phyloP scores from a whole-genome alignment of 306 rosid species.

The Cucurbita moschata region DNA sequence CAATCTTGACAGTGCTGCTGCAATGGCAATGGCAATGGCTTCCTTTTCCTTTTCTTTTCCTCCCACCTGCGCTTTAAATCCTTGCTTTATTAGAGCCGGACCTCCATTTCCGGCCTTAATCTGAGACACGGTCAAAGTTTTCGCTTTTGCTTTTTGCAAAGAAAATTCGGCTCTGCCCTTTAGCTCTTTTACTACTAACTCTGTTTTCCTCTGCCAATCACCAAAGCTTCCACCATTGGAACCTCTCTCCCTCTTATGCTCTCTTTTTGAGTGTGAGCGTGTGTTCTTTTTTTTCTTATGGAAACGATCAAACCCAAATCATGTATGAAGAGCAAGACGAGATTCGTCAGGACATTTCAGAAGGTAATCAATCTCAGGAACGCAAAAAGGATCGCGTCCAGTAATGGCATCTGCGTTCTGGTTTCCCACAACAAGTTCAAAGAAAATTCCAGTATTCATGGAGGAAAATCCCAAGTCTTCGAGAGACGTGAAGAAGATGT shows the following conservation, averaged over 20 bases:
- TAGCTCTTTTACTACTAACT: background rate
- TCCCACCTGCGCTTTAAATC: background rate
- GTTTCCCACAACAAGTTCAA: slow-evolving; percentile 32
- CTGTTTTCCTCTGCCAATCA: slow-evolving; percentile 1
- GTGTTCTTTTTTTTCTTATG: slow-evolving; percentile 21
- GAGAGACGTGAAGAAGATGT: slow-evolving; percentile 17
- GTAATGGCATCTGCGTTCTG: slow-evolving; percentile 72
- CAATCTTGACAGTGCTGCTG: background rate
- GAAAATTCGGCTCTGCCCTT: background rate
- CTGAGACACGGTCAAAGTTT: slow-evolving; percentile 6
- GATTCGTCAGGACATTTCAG: slow-evolving; percentile 40
- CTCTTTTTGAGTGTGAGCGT: background rate
- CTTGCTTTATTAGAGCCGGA: background rate
- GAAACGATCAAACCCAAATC: slow-evolving; percentile 58
- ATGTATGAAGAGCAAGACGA: slow-evolving; percentile 35
- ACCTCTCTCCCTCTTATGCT: background rate
- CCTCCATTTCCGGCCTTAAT: slow-evolving; percentile 7
- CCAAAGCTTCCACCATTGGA: slow-evolving; percentile 1
- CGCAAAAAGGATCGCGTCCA: slow-evolving; percentile 46
- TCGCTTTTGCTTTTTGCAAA: slow-evolving; percentile 4
- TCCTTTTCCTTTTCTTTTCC: background rate
- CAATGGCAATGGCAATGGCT: background rate
- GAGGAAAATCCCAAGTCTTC: slow-evolving; percentile 11
- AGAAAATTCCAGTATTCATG: slow-evolving; percentile 21
- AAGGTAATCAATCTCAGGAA: slow-evolving; percentile 50